Evolutionary conservation across 2,329 filamentous ascomycete species (phyloP).

Genomic region (Ascocoryne sarcoides): DNA sequence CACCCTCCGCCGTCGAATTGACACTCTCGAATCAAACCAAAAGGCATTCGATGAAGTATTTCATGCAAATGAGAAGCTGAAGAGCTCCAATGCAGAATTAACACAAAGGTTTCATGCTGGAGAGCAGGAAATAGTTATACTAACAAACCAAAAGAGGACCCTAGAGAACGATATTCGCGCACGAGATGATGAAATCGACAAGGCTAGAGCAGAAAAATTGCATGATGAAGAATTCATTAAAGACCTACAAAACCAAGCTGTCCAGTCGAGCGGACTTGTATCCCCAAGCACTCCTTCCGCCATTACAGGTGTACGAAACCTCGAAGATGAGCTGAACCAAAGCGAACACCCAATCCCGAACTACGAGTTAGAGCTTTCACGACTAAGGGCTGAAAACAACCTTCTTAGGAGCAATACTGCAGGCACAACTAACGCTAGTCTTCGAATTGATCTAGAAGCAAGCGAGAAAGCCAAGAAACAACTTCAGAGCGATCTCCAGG

Average conservation of each 20-base stretch:
- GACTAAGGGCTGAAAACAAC: conserved; percentile 53
- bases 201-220: conserved; percentile 32
- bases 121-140: conserved; percentile 26
- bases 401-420: conserved; percentile 46
- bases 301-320: conserved; percentile 30
- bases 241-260: conserved; percentile 49
- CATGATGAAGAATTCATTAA: conserved; percentile 37
- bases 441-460: conserved; percentile 49
- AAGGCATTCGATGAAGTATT: conserved; percentile 27
- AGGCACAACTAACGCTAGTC: conserved; percentile 43
- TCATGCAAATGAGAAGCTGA: conserved; percentile 23
- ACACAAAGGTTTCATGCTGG: conserved; percentile 29
- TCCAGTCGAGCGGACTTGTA: conserved; percentile 6
- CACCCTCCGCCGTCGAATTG: conserved; percentile 45
- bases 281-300: conserved; percentile 15
- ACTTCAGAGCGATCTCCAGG: conserved; percentile 46
- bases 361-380: conserved; percentile 43
- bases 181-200: conserved; percentile 18
- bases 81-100: conserved; percentile 32
- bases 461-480: conserved; percentile 41
- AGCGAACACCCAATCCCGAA: conserved; percentile 33
- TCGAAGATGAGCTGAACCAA: conserved; percentile 51
- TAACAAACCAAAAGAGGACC: conserved; percentile 36
- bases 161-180: conserved; percentile 36
- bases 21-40: conserved; percentile 42